phyloP scores from a whole-genome alignment of 768 basidiomycete species.

The Albatrellus ellisii region DNA sequence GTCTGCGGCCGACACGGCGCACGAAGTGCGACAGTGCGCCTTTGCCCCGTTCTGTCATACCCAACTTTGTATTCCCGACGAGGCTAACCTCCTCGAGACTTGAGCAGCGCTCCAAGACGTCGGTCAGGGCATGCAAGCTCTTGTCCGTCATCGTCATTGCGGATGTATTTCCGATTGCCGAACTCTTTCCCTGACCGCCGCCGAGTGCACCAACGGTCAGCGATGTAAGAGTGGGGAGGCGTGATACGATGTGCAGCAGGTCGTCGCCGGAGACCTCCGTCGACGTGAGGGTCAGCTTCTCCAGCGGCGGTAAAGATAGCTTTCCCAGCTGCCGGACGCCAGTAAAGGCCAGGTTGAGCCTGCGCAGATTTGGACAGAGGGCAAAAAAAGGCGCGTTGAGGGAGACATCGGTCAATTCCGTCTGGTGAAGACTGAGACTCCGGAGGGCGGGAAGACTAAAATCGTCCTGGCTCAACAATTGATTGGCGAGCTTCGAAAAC shows the following conservation, averaged over 20 bases:
- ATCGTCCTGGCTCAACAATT: slow-evolving; percentile 11
- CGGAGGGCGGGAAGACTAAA: slow-evolving; percentile 28
- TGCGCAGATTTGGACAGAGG: slow-evolving; percentile 35
- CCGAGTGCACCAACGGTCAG: slow-evolving; percentile 50
- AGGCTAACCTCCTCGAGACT: slow-evolving; percentile 41
- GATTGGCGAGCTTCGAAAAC: slow-evolving; percentile 30
- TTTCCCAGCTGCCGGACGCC: slow-evolving; percentile 26
- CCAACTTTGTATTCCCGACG: slow-evolving; percentile 48
- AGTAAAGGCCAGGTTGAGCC: slow-evolving; percentile 58
- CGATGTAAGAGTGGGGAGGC: slow-evolving; percentile 29
- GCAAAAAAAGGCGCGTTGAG: slow-evolving; percentile 29
- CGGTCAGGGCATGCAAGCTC: slow-evolving; percentile 30
- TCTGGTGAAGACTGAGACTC: slow-evolving; percentile 47
- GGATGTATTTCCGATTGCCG: slow-evolving; percentile 30
- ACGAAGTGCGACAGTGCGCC: slow-evolving; percentile 34
- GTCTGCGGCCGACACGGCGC: slow-evolving; percentile 36
- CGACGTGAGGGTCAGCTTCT: slow-evolving; percentile 55
- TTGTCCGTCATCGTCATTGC: slow-evolving; percentile 46
- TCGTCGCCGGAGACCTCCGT: slow-evolving; percentile 30
- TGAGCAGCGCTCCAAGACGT: slow-evolving; percentile 22
- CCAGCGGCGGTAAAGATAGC: slow-evolving; percentile 21
- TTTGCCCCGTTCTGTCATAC: slow-evolving; percentile 19
- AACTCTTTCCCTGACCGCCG: slow-evolving; percentile 21
- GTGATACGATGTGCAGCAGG: slow-evolving; percentile 26
- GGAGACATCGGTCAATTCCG: slow-evolving; percentile 35